Conservation (phyloP, 176 grass and related monocot species). For the Otatea glauca region DNA sequence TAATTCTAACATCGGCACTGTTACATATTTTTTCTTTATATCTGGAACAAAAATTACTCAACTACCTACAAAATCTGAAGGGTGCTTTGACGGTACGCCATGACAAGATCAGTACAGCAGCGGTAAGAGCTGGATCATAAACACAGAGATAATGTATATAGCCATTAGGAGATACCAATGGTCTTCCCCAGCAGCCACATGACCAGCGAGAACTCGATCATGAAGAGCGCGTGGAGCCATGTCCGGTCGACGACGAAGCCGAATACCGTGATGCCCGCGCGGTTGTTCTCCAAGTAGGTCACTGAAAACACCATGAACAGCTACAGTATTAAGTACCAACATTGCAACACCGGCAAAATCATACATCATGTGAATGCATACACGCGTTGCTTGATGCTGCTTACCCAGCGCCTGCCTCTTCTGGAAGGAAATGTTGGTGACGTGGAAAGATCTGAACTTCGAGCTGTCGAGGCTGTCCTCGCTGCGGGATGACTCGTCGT, state of each 20-base stretch:
- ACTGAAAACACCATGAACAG: constrained; percentile 64
- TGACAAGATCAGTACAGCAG: not conserved
- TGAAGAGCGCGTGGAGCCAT: constrained; percentile 90
- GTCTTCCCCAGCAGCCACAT: constrained; percentile 95
- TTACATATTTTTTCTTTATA: not conserved
- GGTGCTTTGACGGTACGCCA: not conserved
- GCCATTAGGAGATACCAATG: constrained; percentile 57
- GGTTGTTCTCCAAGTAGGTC: constrained; percentile 98
- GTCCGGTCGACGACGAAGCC: constrained; percentile 83
- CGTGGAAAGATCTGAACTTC: constrained; percentile 43
- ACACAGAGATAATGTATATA: not conserved
- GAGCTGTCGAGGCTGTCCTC: constrained; percentile 56
- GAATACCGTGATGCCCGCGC: constrained; percentile 72
- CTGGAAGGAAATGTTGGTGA: constrained; percentile 70
- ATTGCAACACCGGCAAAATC: not conserved
- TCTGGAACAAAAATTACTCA: not conserved
- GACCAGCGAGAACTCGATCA: constrained; percentile 84
- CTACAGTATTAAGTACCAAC: constrained; percentile 20
- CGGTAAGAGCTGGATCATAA: constrained; percentile 1
- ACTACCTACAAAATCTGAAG: constrained; percentile 12
- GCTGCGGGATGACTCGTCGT: constrained; percentile 33
- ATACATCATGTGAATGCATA: not conserved
- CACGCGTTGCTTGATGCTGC: not conserved
- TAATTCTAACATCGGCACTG: not conserved
- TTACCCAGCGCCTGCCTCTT: constrained; percentile 87